Evolutionary conservation across 352 stramenopile genomes (phyloP).

Genomic region (Halophytophthora batemanensis): DNA sequence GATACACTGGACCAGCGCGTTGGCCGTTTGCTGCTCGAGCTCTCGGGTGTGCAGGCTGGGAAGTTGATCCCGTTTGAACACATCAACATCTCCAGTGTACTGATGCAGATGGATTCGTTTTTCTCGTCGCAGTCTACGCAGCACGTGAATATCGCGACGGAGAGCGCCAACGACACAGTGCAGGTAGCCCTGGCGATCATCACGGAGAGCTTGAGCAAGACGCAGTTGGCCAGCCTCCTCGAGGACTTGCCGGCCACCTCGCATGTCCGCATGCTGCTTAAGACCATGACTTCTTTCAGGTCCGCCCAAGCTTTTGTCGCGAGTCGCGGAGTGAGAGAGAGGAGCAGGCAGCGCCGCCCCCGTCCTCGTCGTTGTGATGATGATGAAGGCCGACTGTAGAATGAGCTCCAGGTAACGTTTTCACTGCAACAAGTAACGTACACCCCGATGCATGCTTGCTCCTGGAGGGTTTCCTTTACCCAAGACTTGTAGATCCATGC

Average conservation of each 20-base stretch:
- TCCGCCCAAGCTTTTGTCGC: too few species aligned
- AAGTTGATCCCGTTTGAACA: slow-evolving; percentile 66
- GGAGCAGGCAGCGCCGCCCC: too few species aligned
- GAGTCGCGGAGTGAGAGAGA: too few species aligned
- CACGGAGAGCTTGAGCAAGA: slow-evolving; percentile 54
- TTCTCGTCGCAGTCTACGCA: slow-evolving; percentile 68
- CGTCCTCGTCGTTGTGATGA: too few species aligned
- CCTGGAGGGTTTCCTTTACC: too few species aligned
- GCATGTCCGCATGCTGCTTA: too few species aligned
- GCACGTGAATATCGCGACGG: slow-evolving; percentile 62
- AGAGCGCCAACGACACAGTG: slow-evolving; percentile 80
- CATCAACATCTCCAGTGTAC: slow-evolving; percentile 76
- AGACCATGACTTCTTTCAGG: too few species aligned
- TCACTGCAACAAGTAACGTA: too few species aligned
- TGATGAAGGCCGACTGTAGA: too few species aligned
- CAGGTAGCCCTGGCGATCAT: slow-evolving; percentile 66
- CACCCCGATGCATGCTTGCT: too few species aligned
- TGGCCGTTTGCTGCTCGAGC: slow-evolving; percentile 63
- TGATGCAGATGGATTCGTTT: slow-evolving; percentile 88
- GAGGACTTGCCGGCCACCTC: slow-evolving; percentile 59
- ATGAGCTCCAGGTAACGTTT: too few species aligned
- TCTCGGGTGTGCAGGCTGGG: slow-evolving; percentile 55
- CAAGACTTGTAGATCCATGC: too few species aligned
- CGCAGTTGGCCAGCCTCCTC: slow-evolving; percentile 49
- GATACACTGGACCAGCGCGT: slow-evolving; percentile 80